Evolutionary conservation across 768 basidiomycete genomes (phyloP).

Genomic region (Chalciporus chontae): DNA sequence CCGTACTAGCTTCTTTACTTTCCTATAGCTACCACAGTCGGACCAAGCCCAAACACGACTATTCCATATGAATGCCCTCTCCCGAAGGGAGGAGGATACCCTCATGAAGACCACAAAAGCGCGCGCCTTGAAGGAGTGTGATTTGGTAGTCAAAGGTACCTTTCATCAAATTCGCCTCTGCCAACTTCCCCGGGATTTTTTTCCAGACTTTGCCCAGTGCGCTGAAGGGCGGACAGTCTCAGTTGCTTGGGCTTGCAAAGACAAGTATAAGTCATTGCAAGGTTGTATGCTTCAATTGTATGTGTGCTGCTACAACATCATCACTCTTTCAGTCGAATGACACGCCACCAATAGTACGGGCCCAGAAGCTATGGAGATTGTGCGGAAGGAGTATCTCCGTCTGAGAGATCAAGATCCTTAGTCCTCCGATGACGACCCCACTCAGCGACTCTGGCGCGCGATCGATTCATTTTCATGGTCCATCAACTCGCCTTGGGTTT

Average conservation of each 20-base stretch:
- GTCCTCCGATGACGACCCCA: not conserved
- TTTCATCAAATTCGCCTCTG: not conserved
- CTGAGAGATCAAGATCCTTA: slow-evolving; percentile 42
- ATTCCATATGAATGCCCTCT: slow-evolving; percentile 73
- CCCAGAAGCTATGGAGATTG: slow-evolving; percentile 67
- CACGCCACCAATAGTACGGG: slow-evolving; percentile 50
- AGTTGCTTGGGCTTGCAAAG: slow-evolving; percentile 80
- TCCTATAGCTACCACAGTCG: too few relatives aligned
- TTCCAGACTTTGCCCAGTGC: slow-evolving; percentile 79
- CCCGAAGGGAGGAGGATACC: slow-evolving; percentile 84
- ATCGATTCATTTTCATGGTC: not conserved
- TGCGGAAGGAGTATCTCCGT: slow-evolving; percentile 71
- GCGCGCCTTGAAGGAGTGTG: slow-evolving; percentile 75
- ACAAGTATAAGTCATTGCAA: slow-evolving; percentile 65
- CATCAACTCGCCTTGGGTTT: not conserved
- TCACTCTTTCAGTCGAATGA: not conserved
- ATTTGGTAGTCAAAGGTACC: slow-evolving; percentile 65
- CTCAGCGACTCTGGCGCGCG: not conserved
- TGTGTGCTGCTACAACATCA: slow-evolving; percentile 30
- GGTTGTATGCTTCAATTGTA: slow-evolving; percentile 80
- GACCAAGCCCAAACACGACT: not conserved
- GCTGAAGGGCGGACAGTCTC: slow-evolving; percentile 77
- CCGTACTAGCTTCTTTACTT: not conserved
- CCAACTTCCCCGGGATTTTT: not conserved
- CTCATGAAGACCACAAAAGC: slow-evolving; percentile 80